Base-by-base conservation (phyloP, 2,329 filamentous ascomycete species). In the Emmonsia crescens region DNA sequence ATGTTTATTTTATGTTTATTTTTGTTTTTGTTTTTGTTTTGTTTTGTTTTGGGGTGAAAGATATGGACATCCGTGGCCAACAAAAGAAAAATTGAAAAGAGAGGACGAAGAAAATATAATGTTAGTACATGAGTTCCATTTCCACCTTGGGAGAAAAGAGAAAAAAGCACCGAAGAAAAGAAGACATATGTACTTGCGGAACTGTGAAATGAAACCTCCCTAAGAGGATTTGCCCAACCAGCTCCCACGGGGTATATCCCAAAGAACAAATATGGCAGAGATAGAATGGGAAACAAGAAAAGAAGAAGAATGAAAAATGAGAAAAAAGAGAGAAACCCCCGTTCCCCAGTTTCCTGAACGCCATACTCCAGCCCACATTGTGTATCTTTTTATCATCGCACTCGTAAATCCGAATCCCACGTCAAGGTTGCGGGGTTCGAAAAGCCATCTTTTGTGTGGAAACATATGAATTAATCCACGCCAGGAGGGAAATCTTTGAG, bases 401-500 rank as follows among this genome's bases (percentile, higher is more conserved):
- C 51, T 54, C 51, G 29, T 54, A 54, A 54, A 54, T n/a, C 10
- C 16, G 31, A 36, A 21, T 21, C 19, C 6, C 27, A 54, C 21
- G 8, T 8, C 6, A 12, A 31, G 2, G 9, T 31, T 9, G 31
- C 36, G 9, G 14, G 36, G 36, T 8, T 38, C 36, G 36, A 38
- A 38, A 38, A 12, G 48, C 19, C 12, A 31, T 9, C 21, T n/a
- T n/a, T n/a, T n/a, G n/a, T n/a, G 29, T 29, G 40, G 8, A 0
- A 29, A 40, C n/a, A 24, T 14, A 16, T 16, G 6, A 55, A 54
- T 61, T 61, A 66, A 44, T 64, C 64, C 38, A 48, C 59, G 29
- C 63, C 60, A 10, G 60, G 56, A 38, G 65, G 65, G 46, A 58
- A 49, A 64, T 78, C 73, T 67, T 78, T 78, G 52, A 80, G 68